Base-by-base conservation (phyloP, 2,329 filamentous ascomycete species). In the Xylariaceae sp. region DNA sequence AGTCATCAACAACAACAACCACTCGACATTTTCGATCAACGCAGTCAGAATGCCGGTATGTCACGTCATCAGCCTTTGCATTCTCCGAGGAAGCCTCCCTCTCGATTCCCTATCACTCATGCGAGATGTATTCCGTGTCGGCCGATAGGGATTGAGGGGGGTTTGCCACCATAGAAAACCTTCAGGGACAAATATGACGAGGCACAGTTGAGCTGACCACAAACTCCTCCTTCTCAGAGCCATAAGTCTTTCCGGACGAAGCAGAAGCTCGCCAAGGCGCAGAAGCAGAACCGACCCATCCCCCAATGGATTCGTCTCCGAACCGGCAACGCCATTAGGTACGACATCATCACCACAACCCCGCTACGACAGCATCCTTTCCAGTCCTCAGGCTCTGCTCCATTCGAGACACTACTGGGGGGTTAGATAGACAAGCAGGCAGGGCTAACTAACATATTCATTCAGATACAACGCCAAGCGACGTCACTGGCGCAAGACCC, bases 231-330 rank as follows among this genome's bases (percentile, higher is more conserved):
- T 53, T 49, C 52, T 70, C 73, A 97, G 92, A 92, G 86, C 86
- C 90, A 98, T 82, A 98, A 98, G 86, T 88, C 91, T 73, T 98
- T 98, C 90, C 88, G 91, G 75, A 96, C 91, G 78, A 98, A 98
- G 91, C 87, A 94, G 78, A 98, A 98, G 93, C 90, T 98, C 80
- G 93, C 93, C 72, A 96, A 92, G 83, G 93, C 93, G 73, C 92
- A 97, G 83, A 97, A 95, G 85, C 92, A 97, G 83, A 98, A 98
- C 86, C 87, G 93, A 74, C 93, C 93, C 66, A 96, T 98, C 73
- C 93, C 93, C 62, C 93, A 98, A 83, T 98, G 93, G 93, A 97
- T 98, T 74, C 87, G 93, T 73, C 85, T 98, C 70, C 86, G 92
- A 74, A 97, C 93, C 67, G 86, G 85, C 76, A 98, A 98, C 85